Base-by-base conservation (phyloP, 2,329 filamentous ascomycete species). In the Pseudogymnoascus sp. region DNA sequence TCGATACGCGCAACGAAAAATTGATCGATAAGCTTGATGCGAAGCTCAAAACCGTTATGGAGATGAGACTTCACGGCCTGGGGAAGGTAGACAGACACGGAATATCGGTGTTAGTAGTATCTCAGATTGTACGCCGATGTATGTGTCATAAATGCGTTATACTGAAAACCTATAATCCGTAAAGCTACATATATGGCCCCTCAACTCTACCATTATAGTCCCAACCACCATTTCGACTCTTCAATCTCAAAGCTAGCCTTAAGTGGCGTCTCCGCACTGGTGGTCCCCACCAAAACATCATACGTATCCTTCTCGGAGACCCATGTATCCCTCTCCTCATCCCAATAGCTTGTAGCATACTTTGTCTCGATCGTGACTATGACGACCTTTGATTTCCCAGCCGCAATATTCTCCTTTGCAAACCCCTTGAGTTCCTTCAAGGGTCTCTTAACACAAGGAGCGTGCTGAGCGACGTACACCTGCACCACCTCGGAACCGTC, bases 341-440 rank as follows among this genome's bases (percentile, higher is more conserved):
- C 86, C 79, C 85, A 91, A 75, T 86, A 91, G 61, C 83, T 83
- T 0, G 84, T 81, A 0, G 83, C 85, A 62, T 89, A 85, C 74
- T 88, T 90, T 69, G 82, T 82, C 64, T 82, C 71, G 59, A 86
- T 74, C 3, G 76, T 74, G 6, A 92, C 77, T n/a, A 78, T 76
- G 1, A 85, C 83, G 6, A 68, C 76, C 74, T 83, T 80, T 49
- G 75, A 79, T 74, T 87, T 80, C 0, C 86, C 87, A 0, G 84
- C 77, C 61, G 80, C 77, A 1, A 92, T 72, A 63, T 79, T 78
- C 0, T 88, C 80, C 75, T 91, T 92, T 59, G 77, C 72, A 66
- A 88, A 88, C 1, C 83, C 85, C 73, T 86, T 86, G 52, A 88
- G 77, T 71, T 89, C 85, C 69, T 88, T 87, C 16, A 79, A 69